phyloP scores from a whole-genome alignment of 805 yeast species.

The Yamadazyma sp. region DNA sequence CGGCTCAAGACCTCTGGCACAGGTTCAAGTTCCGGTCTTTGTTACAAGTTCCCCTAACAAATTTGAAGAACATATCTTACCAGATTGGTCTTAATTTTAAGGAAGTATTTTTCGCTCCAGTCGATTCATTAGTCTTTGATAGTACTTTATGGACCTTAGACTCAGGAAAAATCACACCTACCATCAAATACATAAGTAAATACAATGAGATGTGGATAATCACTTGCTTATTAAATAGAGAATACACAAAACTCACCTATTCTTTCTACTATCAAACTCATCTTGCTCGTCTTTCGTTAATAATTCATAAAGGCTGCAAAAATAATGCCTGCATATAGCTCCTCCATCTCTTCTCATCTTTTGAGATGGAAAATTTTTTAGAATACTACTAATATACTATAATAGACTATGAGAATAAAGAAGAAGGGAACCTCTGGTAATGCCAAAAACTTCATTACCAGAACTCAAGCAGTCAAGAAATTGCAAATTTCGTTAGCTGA shows the following conservation, averaged over 20 bases:
- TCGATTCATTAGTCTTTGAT: neutral
- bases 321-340: neutral
- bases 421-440: conserved; percentile 84
- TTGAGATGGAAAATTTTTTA: conserved; percentile 3
- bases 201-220: conserved; percentile 29
- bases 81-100: conserved; percentile 21
- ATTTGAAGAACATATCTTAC: conserved; percentile 21
- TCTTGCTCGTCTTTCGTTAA: too few species aligned
- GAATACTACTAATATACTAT: too few species aligned
- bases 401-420: conserved; percentile 56
- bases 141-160: neutral
- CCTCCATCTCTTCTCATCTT: conserved; percentile 1
- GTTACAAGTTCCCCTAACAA: conserved; percentile 20
- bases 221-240: conserved; percentile 14
- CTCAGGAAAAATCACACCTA: neutral
- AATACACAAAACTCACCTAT: too few species aligned
- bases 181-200: conserved; percentile 18
- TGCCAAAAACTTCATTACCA: conserved; percentile 87
- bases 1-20: neutral
- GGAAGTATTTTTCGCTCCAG: conserved; percentile 23
- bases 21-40: conserved; percentile 5
- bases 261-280: too few species aligned
- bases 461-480: conserved; percentile 91
- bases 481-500: conserved; percentile 93
- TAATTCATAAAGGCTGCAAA: conserved; percentile 1